phyloP scores from a whole-genome alignment of 1,284 basidiomycete species.

The Stereum hirsutum region DNA sequence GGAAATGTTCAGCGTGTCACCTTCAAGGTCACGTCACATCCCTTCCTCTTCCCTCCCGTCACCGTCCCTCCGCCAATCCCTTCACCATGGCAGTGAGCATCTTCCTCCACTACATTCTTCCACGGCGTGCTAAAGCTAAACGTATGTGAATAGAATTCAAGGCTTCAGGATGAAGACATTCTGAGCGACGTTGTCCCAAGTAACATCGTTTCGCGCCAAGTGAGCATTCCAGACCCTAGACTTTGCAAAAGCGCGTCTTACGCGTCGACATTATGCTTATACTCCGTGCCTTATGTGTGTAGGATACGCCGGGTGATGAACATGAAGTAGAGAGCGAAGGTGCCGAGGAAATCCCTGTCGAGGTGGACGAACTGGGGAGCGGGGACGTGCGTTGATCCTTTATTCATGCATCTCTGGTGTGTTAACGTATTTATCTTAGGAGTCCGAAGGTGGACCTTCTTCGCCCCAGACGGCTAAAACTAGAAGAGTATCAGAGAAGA shows the following conservation, averaged over 20 bases:
- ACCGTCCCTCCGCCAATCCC: too few species aligned
- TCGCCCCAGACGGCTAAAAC: constrained; percentile 26
- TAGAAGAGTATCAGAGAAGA: constrained; percentile 37
- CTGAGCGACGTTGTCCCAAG: constrained; percentile 75
- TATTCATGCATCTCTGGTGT: too few species aligned
- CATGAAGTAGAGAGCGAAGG: constrained; percentile 61
- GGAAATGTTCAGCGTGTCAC: too few species aligned
- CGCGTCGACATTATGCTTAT: neutral
- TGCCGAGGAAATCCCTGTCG: constrained; percentile 32
- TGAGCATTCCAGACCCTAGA: constrained; percentile 26
- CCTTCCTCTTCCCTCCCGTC: too few species aligned
- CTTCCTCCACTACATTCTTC: too few species aligned
- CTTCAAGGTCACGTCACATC: too few species aligned
- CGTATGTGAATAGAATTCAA: too few species aligned
- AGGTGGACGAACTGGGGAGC: constrained; percentile 55
- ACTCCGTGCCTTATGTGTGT: constrained; percentile 6
- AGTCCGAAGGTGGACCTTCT: constrained; percentile 21
- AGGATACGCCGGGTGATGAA: constrained; percentile 68
- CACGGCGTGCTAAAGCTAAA: too few species aligned
- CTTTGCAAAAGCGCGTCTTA: too few species aligned
- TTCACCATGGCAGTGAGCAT: too few species aligned
- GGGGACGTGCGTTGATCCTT: constrained; percentile 30
- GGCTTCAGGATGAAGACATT: constrained; percentile 57
- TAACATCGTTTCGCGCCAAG: constrained; percentile 78
- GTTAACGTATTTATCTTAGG: constrained; percentile 13